Percentiles rank a stretch among this genome's conserved stretches.
Conservation (phyloP, 2,329 filamentous ascomycete species). For the Hypoxylon sp. region DNA sequence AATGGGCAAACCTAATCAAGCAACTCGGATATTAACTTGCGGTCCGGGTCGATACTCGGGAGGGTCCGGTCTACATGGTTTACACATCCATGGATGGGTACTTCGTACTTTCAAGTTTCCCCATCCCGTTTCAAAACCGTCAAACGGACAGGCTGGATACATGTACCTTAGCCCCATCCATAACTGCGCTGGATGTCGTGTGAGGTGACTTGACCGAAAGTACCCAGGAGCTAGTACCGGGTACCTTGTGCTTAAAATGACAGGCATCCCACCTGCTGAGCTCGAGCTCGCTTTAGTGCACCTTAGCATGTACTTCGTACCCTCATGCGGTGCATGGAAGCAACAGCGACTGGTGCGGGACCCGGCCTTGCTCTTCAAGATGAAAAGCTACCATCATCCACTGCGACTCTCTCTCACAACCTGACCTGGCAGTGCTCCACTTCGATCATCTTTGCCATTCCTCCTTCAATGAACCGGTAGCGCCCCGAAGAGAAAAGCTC, state of each 20-base stretch:
- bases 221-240: conserved; percentile 24
- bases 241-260: conserved; percentile 34
- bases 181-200: conserved; percentile 4
- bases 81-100: neutral
- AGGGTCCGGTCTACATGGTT: conserved; percentile 27
- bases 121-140: conserved; percentile 31
- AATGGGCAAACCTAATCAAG: conserved; percentile 22
- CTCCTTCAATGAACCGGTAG: conserved; percentile 10
- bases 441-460: conserved; percentile 24
- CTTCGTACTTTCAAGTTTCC: conserved; percentile 23
- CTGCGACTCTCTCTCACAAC: conserved; percentile 23
- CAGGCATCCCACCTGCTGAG: conserved; percentile 34
- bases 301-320: conserved; percentile 28
- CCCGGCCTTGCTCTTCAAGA: conserved; percentile 17
- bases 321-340: conserved; percentile 20
- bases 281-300: conserved; percentile 17
- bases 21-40: conserved; percentile 32
- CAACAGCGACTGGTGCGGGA: conserved; percentile 22
- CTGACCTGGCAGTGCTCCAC: conserved; percentile 24
- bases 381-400: conserved; percentile 34
- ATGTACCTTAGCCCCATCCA: neutral
- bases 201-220: conserved; percentile 33
- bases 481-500: conserved; percentile 1
- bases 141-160: conserved; percentile 17
- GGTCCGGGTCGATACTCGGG: conserved; percentile 37